Conservation (phyloP, 1,284 basidiomycete genomes). For the Hypsizygus ulmarius region DNA sequence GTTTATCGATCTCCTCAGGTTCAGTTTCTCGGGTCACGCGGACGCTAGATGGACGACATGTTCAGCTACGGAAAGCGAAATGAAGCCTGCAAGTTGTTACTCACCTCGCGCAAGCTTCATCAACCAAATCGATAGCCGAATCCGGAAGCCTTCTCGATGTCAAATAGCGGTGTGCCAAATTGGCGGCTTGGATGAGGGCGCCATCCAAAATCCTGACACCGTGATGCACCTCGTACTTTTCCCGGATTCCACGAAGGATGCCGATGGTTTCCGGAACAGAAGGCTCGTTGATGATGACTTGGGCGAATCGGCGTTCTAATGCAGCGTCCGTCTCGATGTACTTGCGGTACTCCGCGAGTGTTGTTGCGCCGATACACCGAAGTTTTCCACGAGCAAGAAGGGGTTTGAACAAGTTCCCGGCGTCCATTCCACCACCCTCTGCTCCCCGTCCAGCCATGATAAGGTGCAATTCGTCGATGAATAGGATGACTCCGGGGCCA, state of each 20-base stretch:
- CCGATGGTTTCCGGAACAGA: conserved; percentile 88
- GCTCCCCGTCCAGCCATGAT: conserved; percentile 84
- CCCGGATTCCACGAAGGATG: conserved; percentile 88
- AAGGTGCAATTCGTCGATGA: conserved; percentile 93
- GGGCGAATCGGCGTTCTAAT: conserved; percentile 92
- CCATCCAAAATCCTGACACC: conserved; percentile 90
- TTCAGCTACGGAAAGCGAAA: not conserved
- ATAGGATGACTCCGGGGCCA: conserved; percentile 81
- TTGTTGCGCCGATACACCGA: conserved; percentile 86
- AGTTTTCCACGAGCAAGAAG: conserved; percentile 87
- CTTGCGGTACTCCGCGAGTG: conserved; percentile 90
- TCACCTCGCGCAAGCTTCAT: conserved; percentile 88
- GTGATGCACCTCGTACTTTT: conserved; percentile 81
- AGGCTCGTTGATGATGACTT: conserved; percentile 93
- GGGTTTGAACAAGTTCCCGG: conserved; percentile 89
- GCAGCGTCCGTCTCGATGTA: conserved; percentile 96
- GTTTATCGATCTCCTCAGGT: conserved; percentile 91
- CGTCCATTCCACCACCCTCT: conserved; percentile 80
- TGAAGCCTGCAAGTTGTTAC: conserved; percentile 18
- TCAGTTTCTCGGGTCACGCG: conserved; percentile 93
- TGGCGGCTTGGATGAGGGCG: conserved; percentile 88
- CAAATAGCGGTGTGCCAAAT: conserved; percentile 92
- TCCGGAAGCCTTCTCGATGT: conserved; percentile 85
- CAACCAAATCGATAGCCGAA: conserved; percentile 90
- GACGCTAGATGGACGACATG: conserved; percentile 46